Evolutionary conservation across 1,139 yeast species (phyloP).

Genomic region (Scheffersomyces parashehatae): DNA sequence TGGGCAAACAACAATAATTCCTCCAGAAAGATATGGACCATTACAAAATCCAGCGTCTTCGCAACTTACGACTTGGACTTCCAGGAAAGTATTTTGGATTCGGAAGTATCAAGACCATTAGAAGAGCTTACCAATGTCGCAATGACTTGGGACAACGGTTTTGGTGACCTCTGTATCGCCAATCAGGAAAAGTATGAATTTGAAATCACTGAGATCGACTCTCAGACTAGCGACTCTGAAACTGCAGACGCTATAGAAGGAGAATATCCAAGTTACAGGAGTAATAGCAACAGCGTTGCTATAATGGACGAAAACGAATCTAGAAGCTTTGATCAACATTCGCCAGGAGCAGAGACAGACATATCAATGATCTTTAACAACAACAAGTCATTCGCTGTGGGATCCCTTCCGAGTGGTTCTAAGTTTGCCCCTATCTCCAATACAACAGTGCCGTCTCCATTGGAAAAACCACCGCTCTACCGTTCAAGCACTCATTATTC

Average conservation of each 20-base stretch:
- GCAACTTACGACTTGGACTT: constrained; percentile 53
- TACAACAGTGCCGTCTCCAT: constrained; percentile 24
- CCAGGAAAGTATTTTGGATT: constrained; percentile 13
- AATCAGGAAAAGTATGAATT: constrained; percentile 52
- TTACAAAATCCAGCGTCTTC: constrained; percentile 50
- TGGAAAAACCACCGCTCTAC: constrained; percentile 21
- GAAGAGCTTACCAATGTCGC: constrained; percentile 56
- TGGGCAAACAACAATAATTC: constrained; percentile 35
- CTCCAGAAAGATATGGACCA: constrained; percentile 38
- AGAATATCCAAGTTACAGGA: constrained; percentile 1
- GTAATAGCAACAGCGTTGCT: constrained; percentile 6
- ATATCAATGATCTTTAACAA: not conserved
- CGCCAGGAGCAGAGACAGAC: constrained; percentile 4
- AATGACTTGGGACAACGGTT: constrained; percentile 53
- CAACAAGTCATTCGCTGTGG: constrained; percentile 12
- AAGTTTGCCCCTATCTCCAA: constrained; percentile 11
- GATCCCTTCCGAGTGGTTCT: constrained; percentile 23
- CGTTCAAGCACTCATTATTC: constrained; percentile 15
- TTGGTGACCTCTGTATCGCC: constrained; percentile 52
- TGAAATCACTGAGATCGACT: constrained; percentile 18
- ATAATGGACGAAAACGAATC: constrained; percentile 6
- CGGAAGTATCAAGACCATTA: constrained; percentile 48
- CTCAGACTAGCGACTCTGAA: constrained; percentile 8
- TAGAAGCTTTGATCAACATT: constrained; percentile 5
- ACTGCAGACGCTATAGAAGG: constrained; percentile 5